Percentiles rank a stretch among this genome's conserved stretches.
Conservation (phyloP, 179 eudicot species). For the Beta macrorhiza region DNA sequence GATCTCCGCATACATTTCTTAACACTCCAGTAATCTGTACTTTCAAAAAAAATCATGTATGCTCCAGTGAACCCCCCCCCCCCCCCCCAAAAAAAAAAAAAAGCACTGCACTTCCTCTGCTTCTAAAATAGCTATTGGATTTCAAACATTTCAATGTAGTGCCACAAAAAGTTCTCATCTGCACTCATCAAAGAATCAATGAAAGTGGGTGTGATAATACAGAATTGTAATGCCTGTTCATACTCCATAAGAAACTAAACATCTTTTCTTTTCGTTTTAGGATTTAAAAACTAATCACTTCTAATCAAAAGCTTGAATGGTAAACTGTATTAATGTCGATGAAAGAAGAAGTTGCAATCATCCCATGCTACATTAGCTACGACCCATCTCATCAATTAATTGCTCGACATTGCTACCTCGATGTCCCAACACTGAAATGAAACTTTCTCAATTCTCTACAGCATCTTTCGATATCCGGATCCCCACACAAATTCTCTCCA, state of each 20-base stretch:
- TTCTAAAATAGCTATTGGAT: neutral
- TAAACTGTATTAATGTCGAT: neutral
- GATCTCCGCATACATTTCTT: neutral
- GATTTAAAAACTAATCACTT: neutral
- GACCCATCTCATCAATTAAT: neutral
- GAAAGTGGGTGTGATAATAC: neutral
- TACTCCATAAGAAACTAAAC: neutral
- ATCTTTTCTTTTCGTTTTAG: neutral
- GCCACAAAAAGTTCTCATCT: neutral
- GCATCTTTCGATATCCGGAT: neutral
- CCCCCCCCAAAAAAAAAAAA: neutral
- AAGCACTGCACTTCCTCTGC: neutral
- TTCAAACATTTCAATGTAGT: neutral
- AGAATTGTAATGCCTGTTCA: neutral
- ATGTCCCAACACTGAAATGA: neutral
- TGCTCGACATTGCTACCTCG: neutral
- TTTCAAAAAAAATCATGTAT: neutral
- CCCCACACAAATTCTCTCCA: neutral
- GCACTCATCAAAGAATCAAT: neutral
- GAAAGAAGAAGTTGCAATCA: neutral
- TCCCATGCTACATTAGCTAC: constrained; percentile 3
- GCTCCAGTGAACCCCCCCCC: neutral
- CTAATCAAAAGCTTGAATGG: neutral
- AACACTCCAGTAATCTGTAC: neutral
- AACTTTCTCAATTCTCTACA: neutral